Conservation (phyloP, 768 basidiomycete species). For the Mycena vitilis region DNA sequence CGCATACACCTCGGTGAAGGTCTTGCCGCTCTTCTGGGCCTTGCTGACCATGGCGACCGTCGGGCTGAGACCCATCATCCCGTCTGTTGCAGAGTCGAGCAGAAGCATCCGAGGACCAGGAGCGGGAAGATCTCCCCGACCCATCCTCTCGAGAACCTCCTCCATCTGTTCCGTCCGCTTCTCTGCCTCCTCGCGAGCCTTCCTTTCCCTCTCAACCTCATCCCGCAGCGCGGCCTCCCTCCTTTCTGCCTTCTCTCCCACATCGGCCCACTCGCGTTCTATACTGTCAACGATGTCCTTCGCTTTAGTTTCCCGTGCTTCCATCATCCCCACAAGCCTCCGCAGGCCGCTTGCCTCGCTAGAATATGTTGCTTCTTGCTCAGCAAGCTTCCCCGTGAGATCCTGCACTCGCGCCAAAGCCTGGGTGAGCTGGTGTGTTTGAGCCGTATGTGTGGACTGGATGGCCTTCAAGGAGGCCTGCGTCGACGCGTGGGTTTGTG, state of each 20-base stretch:
- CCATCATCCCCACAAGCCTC: conserved; percentile 85
- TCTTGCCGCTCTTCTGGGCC: conserved; percentile 85
- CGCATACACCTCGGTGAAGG: conserved; percentile 94
- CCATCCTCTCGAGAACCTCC: conserved; percentile 76
- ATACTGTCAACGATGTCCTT: conserved; percentile 85
- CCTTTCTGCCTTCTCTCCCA: conserved; percentile 75
- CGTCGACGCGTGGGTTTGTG: conserved; percentile 73
- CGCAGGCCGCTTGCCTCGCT: conserved; percentile 80
- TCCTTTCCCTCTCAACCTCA: conserved; percentile 78
- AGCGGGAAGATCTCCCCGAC: conserved; percentile 75
- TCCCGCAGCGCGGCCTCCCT: conserved; percentile 75
- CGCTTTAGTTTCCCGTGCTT: conserved; percentile 87
- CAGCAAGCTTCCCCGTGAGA: conserved; percentile 81
- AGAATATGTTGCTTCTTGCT: conserved; percentile 86
- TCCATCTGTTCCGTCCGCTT: conserved; percentile 78
- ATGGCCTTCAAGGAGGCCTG: conserved; percentile 79
- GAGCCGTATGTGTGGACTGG: conserved; percentile 76
- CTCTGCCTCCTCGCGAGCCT: conserved; percentile 77
- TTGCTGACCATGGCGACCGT: conserved; percentile 88
- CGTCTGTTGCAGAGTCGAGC: conserved; percentile 58
- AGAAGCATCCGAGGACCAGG: conserved; percentile 58
- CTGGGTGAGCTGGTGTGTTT: conserved; percentile 81
- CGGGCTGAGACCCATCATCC: conserved; percentile 82
- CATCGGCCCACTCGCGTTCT: conserved; percentile 83
- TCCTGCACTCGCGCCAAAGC: conserved; percentile 80